Conservation (phyloP, 345 rosid species). For the Rhizophora mangle region DNA sequence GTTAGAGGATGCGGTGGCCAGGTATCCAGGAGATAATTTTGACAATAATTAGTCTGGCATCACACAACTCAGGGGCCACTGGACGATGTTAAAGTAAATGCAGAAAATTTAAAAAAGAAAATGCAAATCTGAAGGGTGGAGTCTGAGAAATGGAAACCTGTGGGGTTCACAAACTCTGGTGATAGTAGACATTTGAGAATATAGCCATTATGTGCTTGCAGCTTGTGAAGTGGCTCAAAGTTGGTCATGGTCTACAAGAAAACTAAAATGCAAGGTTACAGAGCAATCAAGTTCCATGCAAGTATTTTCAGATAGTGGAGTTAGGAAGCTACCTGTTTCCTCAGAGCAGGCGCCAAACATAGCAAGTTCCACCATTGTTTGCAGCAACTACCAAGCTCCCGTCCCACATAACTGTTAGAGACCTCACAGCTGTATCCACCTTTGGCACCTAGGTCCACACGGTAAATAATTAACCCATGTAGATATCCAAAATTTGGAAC, state of each 20-base stretch:
- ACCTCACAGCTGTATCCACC: constrained; percentile 86
- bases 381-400: constrained; percentile 98
- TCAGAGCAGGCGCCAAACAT: constrained; percentile 81
- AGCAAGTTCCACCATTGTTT: constrained; percentile 85
- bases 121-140: neutral
- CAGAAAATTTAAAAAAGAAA: neutral
- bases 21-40: constrained; percentile 48
- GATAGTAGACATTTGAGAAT: constrained; percentile 93
- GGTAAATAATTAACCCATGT: constrained; percentile 2
- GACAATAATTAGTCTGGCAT: constrained; percentile 5
- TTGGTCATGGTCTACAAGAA: constrained; percentile 74
- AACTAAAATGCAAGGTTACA: neutral
- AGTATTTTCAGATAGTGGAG: constrained; percentile 6
- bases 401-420: constrained; percentile 92
- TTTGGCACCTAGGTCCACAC: constrained; percentile 60
- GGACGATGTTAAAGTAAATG: neutral
- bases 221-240: constrained; percentile 95
- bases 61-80: neutral
- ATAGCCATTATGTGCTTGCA: constrained; percentile 79
- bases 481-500: neutral
- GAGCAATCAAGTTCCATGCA: constrained; percentile 2
- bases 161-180: constrained; percentile 78
- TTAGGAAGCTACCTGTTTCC: constrained; percentile 58
- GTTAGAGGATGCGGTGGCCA: constrained; percentile 95
- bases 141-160: constrained; percentile 42